Conservation (phyloP, 345 rosid species). For the Eucalyptus sp. region DNA sequence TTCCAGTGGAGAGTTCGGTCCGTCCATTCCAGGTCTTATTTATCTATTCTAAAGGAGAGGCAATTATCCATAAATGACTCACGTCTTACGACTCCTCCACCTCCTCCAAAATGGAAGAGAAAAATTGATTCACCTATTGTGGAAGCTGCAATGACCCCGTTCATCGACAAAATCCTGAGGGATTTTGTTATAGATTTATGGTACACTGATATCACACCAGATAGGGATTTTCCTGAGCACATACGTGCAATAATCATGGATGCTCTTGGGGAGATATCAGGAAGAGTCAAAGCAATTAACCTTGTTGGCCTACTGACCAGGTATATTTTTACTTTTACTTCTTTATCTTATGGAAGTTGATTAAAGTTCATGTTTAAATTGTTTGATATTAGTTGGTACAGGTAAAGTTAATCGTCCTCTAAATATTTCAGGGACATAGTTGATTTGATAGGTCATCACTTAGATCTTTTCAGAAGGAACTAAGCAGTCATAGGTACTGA, state of each 20-base stretch:
- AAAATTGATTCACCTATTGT: slow-evolving; percentile 75
- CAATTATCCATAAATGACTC: slow-evolving; percentile 71
- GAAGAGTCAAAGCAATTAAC: too few species aligned
- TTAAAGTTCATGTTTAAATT: not conserved
- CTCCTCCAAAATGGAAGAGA: slow-evolving; percentile 59
- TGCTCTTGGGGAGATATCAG: too few species aligned
- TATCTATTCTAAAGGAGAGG: slow-evolving; percentile 56
- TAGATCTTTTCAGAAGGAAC: slow-evolving; percentile 87
- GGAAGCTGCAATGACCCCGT: slow-evolving; percentile 60
- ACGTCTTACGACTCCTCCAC: slow-evolving; percentile 42
- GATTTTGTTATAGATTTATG: too few species aligned
- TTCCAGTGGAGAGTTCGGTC: slow-evolving; percentile 54
- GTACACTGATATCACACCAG: too few species aligned
- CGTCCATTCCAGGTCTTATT: slow-evolving; percentile 13
- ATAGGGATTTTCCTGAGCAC: too few species aligned
- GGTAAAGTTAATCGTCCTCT: not conserved
- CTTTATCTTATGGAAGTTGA: not conserved
- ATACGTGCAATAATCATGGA: too few species aligned
- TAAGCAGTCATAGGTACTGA: slow-evolving; percentile 80
- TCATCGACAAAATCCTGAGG: too few species aligned
- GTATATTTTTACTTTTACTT: slow-evolving; percentile 8
- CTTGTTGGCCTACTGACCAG: slow-evolving; percentile 79
- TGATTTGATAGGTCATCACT: slow-evolving; percentile 83
- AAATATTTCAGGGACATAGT: slow-evolving; percentile 79
- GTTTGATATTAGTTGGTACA: not conserved